Evolutionary conservation across 2,329 filamentous ascomycete species (phyloP), one percentile per base, ranked within the genome.

Genomic region (Botrytis galanthina): DNA sequence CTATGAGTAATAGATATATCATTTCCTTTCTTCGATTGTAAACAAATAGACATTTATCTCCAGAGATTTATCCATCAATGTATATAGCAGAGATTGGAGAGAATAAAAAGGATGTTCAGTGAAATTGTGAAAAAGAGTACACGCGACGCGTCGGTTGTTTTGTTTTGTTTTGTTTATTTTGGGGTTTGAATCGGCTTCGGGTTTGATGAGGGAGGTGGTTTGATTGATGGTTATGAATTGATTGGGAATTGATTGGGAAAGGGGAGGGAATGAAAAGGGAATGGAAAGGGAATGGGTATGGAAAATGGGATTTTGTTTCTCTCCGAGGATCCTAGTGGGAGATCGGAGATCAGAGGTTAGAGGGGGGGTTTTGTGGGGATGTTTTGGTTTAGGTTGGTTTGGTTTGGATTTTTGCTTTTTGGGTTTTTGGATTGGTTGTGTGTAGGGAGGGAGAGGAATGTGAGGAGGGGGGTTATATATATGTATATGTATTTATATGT

Each of bases 121-220:
- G 0, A 54, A 29, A 18, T n/a, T 7, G 14, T 29, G n/a, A 16
- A 16, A 29, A 54, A 35, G 14, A 22, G 8, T 20, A 60, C n/a
- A 3, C 32, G 57, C 29, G 29, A 60, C 57, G 57, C 57, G 57
- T 60, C 26, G 26, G 26, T 22, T 59, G 29, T 20, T 48, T 48
- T 54, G 73, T 69, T 78, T 75, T 66, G 73, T 74, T 73, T 76
- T 71, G 75, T 75, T 39, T 39, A 2, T 10, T 76, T 51, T 8
- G 46, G 77, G 76, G n/a, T 70, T 76, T 77, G 75, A 76, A n/a
- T n/a, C n/a, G n/a, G n/a, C n/a, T 77, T 78, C 66, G 67, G 75
- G 69, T 35, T 18, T 29, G 20, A 26, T 48, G 48, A n/a, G 9
- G 3, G 20, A 46, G 18, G 39, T 42, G 14, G 39, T 42, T 42